Base-by-base conservation (phyloP, 345 rosid species). In the Heritiera fomes region DNA sequence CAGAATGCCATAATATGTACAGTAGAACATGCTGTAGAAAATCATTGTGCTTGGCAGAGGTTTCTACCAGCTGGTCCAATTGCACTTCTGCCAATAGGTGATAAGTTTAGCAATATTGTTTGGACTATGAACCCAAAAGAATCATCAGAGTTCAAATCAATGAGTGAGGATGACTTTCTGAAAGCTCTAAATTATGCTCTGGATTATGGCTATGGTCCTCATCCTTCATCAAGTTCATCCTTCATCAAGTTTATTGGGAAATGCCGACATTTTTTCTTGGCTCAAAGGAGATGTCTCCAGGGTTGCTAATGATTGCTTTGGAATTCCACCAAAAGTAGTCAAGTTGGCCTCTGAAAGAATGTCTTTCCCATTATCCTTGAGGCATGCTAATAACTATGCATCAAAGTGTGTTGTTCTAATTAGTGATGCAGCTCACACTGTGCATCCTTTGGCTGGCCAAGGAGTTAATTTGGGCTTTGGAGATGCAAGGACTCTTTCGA, bases 401-500 rank as follows among this genome's bases (percentile, higher is more conserved):
- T 82, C 97, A 12, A 90, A 82, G 68, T 94, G 87, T 47, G 87
- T 90, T 65, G 98, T 86, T 79, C 91, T 95, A 20, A 67, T 93
- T 14, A 98, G 98, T 58, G 99, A 92, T 87, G 98, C 98, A 11
- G 98, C 99, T 56, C 99, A 94, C 69, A 89, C 98, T 14, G 93
- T 96, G 73, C 98, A 94, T 84, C 99, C 99, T 7, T 85, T 94
- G 83, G 99, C 98, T 46, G 99, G 98, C 78, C 99, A 96, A 85
- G 98, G 98, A 77, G 99, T 94, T 32, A 94, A 96, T 87, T 75
- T 96, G 87, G 98, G 98, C 62, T 93, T 93, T 78, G 95, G 91
- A 63, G 98, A 95, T 79, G 96, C 97, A 62, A 86, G 75, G 70
- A 79, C 92, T 71, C 97, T 96, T 85, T 89, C 97, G 12, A 88